Conservation (phyloP, 106 monocot genomes). For the Acorus gramineus region DNA sequence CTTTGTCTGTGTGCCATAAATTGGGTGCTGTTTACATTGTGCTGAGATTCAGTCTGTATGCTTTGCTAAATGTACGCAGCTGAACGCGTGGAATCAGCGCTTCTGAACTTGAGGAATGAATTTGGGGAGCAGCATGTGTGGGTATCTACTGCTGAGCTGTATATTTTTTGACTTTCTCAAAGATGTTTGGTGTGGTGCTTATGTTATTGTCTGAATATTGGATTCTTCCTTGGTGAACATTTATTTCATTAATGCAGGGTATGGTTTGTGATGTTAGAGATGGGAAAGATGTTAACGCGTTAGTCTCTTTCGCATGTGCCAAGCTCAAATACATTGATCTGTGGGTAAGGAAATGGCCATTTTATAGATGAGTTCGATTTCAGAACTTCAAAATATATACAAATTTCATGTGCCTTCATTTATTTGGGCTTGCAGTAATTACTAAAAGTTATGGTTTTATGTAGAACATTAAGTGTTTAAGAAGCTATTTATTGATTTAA, state of each 20-base stretch:
- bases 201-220: neutral
- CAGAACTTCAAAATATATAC: too few species aligned
- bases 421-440: too few species aligned
- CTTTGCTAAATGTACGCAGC: constrained; percentile 24
- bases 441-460: too few species aligned
- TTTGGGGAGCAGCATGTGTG: constrained; percentile 89
- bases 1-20: too few species aligned
- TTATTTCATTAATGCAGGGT: constrained; percentile 31
- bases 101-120: constrained; percentile 47
- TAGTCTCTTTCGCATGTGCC: constrained; percentile 62
- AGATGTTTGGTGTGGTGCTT: neutral
- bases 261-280: constrained; percentile 87
- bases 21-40: too few species aligned
- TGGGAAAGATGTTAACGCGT: constrained; percentile 67
- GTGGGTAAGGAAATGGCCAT: constrained; percentile 42
- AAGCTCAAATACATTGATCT: constrained; percentile 77
- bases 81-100: constrained; percentile 73
- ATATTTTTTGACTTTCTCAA: constrained; percentile 12
- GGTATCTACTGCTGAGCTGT: constrained; percentile 54
- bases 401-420: too few species aligned
- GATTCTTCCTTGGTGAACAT: neutral
- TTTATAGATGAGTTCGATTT: neutral
- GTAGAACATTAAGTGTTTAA: too few species aligned
- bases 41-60: too few species aligned
- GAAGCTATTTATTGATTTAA: too few species aligned